Base-by-base conservation (phyloP, 2,329 filamentous ascomycete species). In the Ophiognomonia clavigignenti-juglandacearum region DNA sequence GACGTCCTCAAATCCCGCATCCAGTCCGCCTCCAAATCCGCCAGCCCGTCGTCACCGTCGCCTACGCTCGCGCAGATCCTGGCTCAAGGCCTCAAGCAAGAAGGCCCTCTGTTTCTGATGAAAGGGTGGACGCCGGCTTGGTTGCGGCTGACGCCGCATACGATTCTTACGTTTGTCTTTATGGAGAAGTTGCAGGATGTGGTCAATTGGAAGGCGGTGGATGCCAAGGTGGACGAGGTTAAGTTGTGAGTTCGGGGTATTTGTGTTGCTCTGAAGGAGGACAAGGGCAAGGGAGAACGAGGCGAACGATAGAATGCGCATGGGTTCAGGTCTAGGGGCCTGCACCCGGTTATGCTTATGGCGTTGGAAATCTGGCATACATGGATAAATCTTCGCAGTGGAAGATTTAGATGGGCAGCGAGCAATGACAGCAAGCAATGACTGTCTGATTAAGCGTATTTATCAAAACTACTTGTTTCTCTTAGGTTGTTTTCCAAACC, bases 61-160 rank as follows among this genome's bases (percentile, higher is more conserved):
- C n/a, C n/a, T n/a, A n/a, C n/a, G n/a, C n/a, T n/a, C n/a, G 22
- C 61, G 3, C 60, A 62, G 29, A 62, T 71, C 4, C 48, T 70
- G 7, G 51, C 54, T 6, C 56, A 60, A 0, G 64, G 67, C 4
- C 51, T 70, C 6, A 56, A 59, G 4, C 62, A 66, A 11, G 69
- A 72, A 53, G 69, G 69, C 0, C 61, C 62, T 0, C 56, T 62
- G 1, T 72, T 72, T 42, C 59, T 72, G 3, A 71, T 72, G 67
- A 70, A 68, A 45, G 70, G 70, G 1, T 72, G 69, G 69, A 69
- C 65, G 8, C 69, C 69, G 1, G 69, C 69, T 0, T 72, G 69
- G 70, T 40, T 72, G 9, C 57, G 69, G 50, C 53, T 72, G 2
- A 69, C 69, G 27, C 69, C 70, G 0, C 67, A 71, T 38, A 72